Conservation (phyloP, 2,329 filamentous ascomycete genomes). For the Xylariaceae sp. region DNA sequence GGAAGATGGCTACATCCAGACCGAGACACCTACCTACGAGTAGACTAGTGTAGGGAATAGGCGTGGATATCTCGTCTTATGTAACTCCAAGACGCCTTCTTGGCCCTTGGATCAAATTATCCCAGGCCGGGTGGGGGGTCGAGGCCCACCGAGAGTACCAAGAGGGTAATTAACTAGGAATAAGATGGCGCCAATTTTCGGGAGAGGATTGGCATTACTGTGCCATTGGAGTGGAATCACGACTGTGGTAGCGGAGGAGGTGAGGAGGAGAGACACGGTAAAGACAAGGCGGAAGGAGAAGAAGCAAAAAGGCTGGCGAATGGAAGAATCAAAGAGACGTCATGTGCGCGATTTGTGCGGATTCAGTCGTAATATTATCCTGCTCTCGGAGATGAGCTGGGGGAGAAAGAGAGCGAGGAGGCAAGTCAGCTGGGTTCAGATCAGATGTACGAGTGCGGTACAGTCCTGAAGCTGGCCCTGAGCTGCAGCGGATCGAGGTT, state of each 20-base stretch:
- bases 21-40: not conserved
- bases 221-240: not conserved
- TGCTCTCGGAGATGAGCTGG: not conserved
- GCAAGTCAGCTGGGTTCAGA: not conserved
- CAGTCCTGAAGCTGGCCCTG: not conserved
- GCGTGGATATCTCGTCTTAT: not conserved
- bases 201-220: not conserved
- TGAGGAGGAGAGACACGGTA: not conserved
- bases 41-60: not conserved
- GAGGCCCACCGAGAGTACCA: constrained; percentile 10
- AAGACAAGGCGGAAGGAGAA: not conserved
- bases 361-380: not conserved
- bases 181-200: not conserved
- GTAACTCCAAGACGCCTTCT: not conserved
- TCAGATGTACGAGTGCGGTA: not conserved
- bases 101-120: constrained; percentile 7
- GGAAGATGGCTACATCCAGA: constrained; percentile 10
- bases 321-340: not conserved
- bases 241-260: not conserved
- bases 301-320: not conserved
- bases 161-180: not conserved
- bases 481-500: not conserved
- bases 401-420: not conserved
- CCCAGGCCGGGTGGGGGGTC: constrained; percentile 8
- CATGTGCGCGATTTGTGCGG: constrained; percentile 11